Conservation (phyloP, 2,329 filamentous ascomycete genomes). For the Aspergillus melleus region DNA sequence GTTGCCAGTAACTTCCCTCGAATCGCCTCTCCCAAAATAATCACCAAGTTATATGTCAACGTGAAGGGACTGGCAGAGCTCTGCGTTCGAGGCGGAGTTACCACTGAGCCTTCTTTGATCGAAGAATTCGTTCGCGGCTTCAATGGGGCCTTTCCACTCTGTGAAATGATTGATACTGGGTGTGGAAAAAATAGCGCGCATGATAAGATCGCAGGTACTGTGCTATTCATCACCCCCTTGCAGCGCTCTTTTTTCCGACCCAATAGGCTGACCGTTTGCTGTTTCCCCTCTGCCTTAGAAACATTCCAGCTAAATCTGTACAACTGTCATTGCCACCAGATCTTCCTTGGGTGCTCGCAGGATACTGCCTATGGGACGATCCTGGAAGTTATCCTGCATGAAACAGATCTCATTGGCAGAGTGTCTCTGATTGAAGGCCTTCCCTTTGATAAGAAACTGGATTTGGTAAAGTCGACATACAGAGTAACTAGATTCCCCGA, state of each 20-base stretch:
- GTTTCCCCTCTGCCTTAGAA: conserved; percentile 37
- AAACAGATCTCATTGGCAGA: conserved; percentile 46
- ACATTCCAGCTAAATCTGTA: conserved; percentile 56
- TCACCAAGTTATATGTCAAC: conserved; percentile 57
- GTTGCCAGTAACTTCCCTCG: conserved; percentile 42
- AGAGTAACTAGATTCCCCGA: conserved; percentile 51
- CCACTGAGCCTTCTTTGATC: conserved; percentile 43
- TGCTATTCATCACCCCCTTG: conserved; percentile 3
- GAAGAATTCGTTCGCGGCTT: conserved; percentile 59
- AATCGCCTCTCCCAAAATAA: conserved; percentile 49
- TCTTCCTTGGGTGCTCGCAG: conserved; percentile 60
- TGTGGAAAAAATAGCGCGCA: conserved; percentile 46
- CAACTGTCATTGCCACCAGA: conserved; percentile 61
- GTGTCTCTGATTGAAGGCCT: conserved; percentile 59
- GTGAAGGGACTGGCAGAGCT: conserved; percentile 51
- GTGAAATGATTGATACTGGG: conserved; percentile 53
- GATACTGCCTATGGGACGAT: conserved; percentile 56
- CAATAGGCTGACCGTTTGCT: conserved; percentile 27
- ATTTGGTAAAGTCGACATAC: conserved; percentile 49
- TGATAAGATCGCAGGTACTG: conserved; percentile 50
- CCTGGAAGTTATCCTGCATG: conserved; percentile 51
- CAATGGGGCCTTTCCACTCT: conserved; percentile 51
- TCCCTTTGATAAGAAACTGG: conserved; percentile 56
- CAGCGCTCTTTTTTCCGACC: not conserved
- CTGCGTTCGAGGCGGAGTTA: conserved; percentile 48